Evolutionary conservation across 169 alveolate genomes (phyloP).

Genomic region (Eimeria sp.): DNA sequence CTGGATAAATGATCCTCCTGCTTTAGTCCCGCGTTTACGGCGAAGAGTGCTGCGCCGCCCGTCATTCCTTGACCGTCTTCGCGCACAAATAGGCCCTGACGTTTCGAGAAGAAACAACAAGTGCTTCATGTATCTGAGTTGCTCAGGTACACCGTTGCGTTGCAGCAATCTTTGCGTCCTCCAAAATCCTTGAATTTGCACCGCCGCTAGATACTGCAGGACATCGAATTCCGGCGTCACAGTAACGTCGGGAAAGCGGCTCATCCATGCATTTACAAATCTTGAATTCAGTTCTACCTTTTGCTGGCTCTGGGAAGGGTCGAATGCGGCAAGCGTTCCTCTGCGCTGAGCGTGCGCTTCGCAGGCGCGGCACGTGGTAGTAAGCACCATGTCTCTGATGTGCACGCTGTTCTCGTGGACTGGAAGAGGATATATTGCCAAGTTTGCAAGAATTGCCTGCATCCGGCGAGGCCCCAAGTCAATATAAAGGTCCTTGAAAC

Average conservation of each 20-base stretch:
- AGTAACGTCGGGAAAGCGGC: slow-evolving; percentile 35
- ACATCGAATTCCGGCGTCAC: slow-evolving; percentile 1
- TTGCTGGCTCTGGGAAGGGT: slow-evolving; percentile 26
- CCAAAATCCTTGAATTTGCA: slow-evolving; percentile 60
- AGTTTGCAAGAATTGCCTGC: slow-evolving; percentile 47
- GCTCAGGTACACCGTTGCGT: slow-evolving; percentile 22
- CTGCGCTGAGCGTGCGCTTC: slow-evolving; percentile 81
- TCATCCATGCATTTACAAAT: slow-evolving; percentile 68
- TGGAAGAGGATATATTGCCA: slow-evolving; percentile 72
- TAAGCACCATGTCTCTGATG: slow-evolving; percentile 74
- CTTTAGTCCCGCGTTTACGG: slow-evolving; percentile 47
- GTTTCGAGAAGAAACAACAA: slow-evolving; percentile 59
- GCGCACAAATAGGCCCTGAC: slow-evolving; percentile 44
- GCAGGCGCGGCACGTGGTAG: slow-evolving; percentile 76
- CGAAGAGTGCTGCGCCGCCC: slow-evolving; percentile 75
- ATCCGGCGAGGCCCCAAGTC: slow-evolving; percentile 55
- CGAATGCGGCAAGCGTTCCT: slow-evolving; percentile 45
- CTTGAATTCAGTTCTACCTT: slow-evolving; percentile 76
- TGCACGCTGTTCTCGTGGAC: slow-evolving; percentile 72
- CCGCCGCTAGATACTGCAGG: slow-evolving; percentile 70
- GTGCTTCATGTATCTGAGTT: slow-evolving; percentile 54
- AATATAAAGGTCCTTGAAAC: slow-evolving; percentile 42
- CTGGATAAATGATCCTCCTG: slow-evolving; percentile 32
- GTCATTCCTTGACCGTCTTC: slow-evolving; percentile 2
- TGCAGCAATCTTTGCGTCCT: slow-evolving; percentile 48